Evolutionary conservation across 106 monocot genomes (phyloP), one percentile per base, ranked within the genome.

Genomic region (Hemerocallis citrina): DNA sequence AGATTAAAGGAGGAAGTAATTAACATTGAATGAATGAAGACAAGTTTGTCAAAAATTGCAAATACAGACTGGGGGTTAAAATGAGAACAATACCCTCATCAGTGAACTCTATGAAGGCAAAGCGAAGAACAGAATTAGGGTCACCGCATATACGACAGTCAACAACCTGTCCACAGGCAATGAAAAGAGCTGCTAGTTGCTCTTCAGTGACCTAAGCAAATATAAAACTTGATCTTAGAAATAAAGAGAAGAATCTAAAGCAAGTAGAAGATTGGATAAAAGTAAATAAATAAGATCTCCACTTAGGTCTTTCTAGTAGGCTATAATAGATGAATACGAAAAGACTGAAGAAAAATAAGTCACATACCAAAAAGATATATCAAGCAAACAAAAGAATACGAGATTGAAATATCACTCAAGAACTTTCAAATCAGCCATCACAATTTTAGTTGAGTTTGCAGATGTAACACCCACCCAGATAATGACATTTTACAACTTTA

Each of bases 91-190:
- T 66, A 66, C 66, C 66, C 39, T 66, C 66, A 66, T 66, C 66
- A 39, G 66, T 66, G 52, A 66, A 66, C 52, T 66, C 66, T 55
- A 66, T 66, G 41, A 66, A 66, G 39, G 66, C 66, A 55, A 66
- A 66, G 34, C 55, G 66, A 55, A 66, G 66, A 55, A 66, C 37
- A 52, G 66, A 66, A 13, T 66, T 66, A 25, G 66, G 66, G 52
- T 66, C 66, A 20, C 66, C 66, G 19, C 66, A 66, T 0, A 66
- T 38, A 40, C 66, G 66, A 54, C 66, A 66, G 42, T 66, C 66
- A 34, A 66, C 66, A 52, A 52, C 66, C 38, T 66, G 66, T 55
- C 66, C 66, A 55, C 66, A 66, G 54, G 38, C 55, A 49, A 66
- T 55, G 55, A 66, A 66, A 15, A 66, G 66, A 39, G 52, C 30